Evolutionary conservation across 2,329 filamentous ascomycete genomes (phyloP).

Genomic region (Talaromyces pinophilus): DNA sequence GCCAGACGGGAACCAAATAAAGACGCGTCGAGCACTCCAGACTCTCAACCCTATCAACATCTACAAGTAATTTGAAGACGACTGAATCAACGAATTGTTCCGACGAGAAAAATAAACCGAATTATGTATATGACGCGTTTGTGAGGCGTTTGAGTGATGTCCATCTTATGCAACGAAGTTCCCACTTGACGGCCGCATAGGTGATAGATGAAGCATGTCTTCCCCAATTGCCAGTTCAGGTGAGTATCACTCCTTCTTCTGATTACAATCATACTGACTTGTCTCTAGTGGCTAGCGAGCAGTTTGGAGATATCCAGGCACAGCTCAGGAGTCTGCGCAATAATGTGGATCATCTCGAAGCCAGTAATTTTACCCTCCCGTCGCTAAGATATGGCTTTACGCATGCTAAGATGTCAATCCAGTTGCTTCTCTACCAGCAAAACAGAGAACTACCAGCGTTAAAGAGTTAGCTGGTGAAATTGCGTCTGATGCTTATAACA

Average conservation of each 20-base stretch:
- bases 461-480: conserved; percentile 66
- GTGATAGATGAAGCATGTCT: neutral
- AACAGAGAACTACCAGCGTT: conserved; percentile 64
- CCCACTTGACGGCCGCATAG: neutral
- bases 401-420: conserved; percentile 10
- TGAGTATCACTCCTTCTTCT: neutral
- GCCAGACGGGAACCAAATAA: conserved; percentile 17
- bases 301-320: conserved; percentile 13
- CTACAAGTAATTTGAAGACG: neutral
- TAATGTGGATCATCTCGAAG: conserved; percentile 41
- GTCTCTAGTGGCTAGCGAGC: conserved; percentile 1
- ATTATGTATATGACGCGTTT: neutral
- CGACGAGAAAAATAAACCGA: neutral
- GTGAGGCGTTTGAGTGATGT: neutral
- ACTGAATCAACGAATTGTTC: neutral
- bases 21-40: conserved; percentile 17
- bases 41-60: neutral
- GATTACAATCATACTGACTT: neutral
- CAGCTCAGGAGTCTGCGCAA: conserved; percentile 34
- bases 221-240: conserved; percentile 17
- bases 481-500: conserved; percentile 64
- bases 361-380: conserved; percentile 30
- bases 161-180: neutral
- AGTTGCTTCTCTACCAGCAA: conserved; percentile 57
- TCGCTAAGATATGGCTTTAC: neutral